Base-by-base conservation (phyloP, 208 protist genomes). In the Leishmania turanica region DNA sequence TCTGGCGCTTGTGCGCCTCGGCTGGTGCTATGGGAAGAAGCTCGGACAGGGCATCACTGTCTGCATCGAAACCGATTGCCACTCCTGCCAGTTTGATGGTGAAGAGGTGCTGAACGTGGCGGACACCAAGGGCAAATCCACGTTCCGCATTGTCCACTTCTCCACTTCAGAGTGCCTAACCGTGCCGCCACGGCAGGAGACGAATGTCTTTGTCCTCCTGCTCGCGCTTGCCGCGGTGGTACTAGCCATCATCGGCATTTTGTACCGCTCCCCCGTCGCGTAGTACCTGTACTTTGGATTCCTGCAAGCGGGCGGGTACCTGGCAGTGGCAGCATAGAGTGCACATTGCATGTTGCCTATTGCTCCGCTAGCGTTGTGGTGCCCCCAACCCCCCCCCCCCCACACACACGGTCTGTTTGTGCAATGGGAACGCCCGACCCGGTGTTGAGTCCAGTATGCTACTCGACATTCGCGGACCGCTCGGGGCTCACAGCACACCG, bases 21-120 rank as follows among this genome's bases (percentile, higher is more conserved):
- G 86, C 9, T 84, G 91, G 78, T 84, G 77, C 65, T 89, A 88
- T 69, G 91, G 83, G 3, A 87, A 31, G 24, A 92, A 90, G 54
- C 56, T 95, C 4, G 91, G 84, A 0, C 91, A 92, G 66, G 91
- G 91, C 1, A 75, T 56, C n/a, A 49, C 54, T n/a, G 77, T 92
- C 13, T 49, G 69, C 9, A 77, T 95, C 49, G 71, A 77, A 21
- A 78, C 84, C 21, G 75, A 80, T 4, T 74, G 69, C 42, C 54
- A 83, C 70, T 68, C 79, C 66, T 85, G 82, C 78, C 87, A 95
- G 79, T 92, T 89, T 49, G 91, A 95, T 58, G 91, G 91, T 37
- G 89, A 95, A 69, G 81, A 85, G 54, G 64, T 85, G 5, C 75
- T 60, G 0, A 34, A 78, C 56, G 60, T 78, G n/a, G 53, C 31